A percentile compares a stretch with the other conserved stretches of the same genome.
Conservation (phyloP, 768 basidiomycete genomes). For the Kwoniella bestiolae region DNA sequence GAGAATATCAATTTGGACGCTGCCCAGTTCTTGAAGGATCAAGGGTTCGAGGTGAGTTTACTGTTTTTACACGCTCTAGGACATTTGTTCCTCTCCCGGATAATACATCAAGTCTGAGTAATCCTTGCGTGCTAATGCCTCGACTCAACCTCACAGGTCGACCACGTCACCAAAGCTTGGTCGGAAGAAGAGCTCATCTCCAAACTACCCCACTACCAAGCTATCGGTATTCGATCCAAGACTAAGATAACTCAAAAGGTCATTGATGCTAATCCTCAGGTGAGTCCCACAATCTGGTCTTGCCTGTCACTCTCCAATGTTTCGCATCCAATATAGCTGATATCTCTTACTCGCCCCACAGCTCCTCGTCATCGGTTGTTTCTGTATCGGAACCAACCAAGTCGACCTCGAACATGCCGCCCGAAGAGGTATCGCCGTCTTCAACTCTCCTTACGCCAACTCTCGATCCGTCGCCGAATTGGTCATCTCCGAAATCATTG, state of each 20-base stretch:
- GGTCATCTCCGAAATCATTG: constrained; percentile 90
- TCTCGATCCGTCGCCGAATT: constrained; percentile 98
- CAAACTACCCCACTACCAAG: constrained; percentile 78
- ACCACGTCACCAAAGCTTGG: constrained; percentile 81
- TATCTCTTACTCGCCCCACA: constrained; percentile 54
- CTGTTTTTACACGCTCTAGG: no score
- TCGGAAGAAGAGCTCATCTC: constrained; percentile 91
- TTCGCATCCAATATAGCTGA: background rate
- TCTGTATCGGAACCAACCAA: constrained; percentile 99
- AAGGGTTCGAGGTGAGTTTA: constrained; percentile 68
- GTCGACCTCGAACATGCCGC: constrained; percentile 85
- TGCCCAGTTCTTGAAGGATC: constrained; percentile 72
- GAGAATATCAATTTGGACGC: constrained; percentile 96
- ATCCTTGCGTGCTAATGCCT: no score
- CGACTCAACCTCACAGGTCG: constrained; percentile 64
- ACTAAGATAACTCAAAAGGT: constrained; percentile 92
- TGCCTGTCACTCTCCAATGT: no score
- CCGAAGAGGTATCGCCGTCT: constrained; percentile 89
- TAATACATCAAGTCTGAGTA: no score
- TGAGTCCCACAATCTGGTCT: constrained; percentile 58
- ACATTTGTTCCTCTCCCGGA: no score
- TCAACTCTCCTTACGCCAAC: constrained; percentile 95
- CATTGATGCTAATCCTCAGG: constrained; percentile 84
- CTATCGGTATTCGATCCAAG: constrained; percentile 95
- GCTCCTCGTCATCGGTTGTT: constrained; percentile 96